Evolutionary conservation across 305 asterid species (phyloP).

Genomic region (Caryopteris hybrid): DNA sequence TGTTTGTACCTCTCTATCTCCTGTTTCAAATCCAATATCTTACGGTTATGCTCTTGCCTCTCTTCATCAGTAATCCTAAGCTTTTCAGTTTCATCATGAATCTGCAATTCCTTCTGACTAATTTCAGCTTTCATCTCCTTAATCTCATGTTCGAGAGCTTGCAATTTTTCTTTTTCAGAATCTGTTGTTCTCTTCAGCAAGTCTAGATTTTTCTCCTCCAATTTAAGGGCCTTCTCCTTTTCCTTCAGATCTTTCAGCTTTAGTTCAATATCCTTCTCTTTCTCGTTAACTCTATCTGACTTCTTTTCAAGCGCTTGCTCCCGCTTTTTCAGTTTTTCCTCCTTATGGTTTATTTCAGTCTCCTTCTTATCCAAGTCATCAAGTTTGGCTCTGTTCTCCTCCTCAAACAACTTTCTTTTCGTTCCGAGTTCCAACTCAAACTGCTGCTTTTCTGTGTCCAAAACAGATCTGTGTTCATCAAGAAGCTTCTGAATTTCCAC

Average conservation of each 20-base stretch:
- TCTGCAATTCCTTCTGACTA: slow-evolving; percentile 39
- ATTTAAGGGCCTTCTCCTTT: slow-evolving; percentile 58
- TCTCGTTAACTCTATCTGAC: slow-evolving; percentile 62
- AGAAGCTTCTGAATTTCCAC: slow-evolving; percentile 78
- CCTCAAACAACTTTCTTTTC: slow-evolving; percentile 48
- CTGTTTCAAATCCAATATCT: slow-evolving; percentile 58
- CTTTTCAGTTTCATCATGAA: slow-evolving; percentile 46
- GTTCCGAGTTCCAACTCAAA: slow-evolving; percentile 59
- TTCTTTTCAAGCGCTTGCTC: slow-evolving; percentile 63
- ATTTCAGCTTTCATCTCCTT: slow-evolving; percentile 57
- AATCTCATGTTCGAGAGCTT: slow-evolving; percentile 44
- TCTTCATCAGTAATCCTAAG: slow-evolving; percentile 54
- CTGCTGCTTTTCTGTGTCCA: slow-evolving; percentile 48
- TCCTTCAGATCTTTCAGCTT: slow-evolving; percentile 62
- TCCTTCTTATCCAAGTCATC: slow-evolving; percentile 48
- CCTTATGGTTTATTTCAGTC: slow-evolving; percentile 56
- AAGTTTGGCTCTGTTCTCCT: slow-evolving; percentile 48
- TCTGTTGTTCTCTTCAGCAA: slow-evolving; percentile 32
- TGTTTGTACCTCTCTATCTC: slow-evolving; percentile 65
- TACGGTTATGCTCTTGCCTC: slow-evolving; percentile 48
- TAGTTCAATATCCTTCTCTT: slow-evolving; percentile 57
- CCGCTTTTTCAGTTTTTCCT: slow-evolving; percentile 57
- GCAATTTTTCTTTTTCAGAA: slow-evolving; percentile 51
- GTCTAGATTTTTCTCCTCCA: slow-evolving; percentile 50
- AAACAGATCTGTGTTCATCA: slow-evolving; percentile 48